Conservation (phyloP, 1,284 basidiomycete genomes). For the Pseudozyma sp. region DNA sequence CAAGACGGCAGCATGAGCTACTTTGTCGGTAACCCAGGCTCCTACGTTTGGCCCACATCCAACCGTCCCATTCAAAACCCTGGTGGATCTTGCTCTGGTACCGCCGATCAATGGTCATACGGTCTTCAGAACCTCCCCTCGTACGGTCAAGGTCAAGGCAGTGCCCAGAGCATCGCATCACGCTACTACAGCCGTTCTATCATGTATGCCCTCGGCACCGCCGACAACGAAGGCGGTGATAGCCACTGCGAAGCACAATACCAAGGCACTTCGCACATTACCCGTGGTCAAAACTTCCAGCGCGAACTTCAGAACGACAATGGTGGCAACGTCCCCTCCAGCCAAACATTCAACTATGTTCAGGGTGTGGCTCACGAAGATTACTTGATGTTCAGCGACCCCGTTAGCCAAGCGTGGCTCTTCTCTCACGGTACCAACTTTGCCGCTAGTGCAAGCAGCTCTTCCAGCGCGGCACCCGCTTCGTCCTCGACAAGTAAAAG, state of each 20-base stretch:
- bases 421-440: constrained; percentile 36
- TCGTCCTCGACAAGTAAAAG: constrained; percentile 7
- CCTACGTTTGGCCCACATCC: constrained; percentile 52
- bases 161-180: constrained; percentile 29
- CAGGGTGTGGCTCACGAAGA: constrained; percentile 52
- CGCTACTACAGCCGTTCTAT: constrained; percentile 52
- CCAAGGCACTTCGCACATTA: constrained; percentile 57
- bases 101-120: constrained; percentile 35
- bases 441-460: constrained; percentile 6
- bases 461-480: constrained; percentile 8
- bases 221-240: constrained; percentile 58
- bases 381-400: constrained; percentile 56
- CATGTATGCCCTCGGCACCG: constrained; percentile 52
- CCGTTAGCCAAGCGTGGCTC: constrained; percentile 44
- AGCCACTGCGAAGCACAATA: constrained; percentile 60
- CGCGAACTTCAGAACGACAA: constrained; percentile 26
- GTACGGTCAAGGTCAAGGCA: constrained; percentile 34
- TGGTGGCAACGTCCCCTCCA: constrained; percentile 45
- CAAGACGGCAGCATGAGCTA: constrained; percentile 50
- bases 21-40: constrained; percentile 60
- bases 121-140: constrained; percentile 36
- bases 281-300: constrained; percentile 58
- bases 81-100: constrained; percentile 33
- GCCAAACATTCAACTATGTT: constrained; percentile 56
- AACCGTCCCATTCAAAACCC: constrained; percentile 46